These are phyloP conservation scores for Populus pruinosa DNA, from an alignment of 345 rosid species.

Conservation along the genomic window DNA sequence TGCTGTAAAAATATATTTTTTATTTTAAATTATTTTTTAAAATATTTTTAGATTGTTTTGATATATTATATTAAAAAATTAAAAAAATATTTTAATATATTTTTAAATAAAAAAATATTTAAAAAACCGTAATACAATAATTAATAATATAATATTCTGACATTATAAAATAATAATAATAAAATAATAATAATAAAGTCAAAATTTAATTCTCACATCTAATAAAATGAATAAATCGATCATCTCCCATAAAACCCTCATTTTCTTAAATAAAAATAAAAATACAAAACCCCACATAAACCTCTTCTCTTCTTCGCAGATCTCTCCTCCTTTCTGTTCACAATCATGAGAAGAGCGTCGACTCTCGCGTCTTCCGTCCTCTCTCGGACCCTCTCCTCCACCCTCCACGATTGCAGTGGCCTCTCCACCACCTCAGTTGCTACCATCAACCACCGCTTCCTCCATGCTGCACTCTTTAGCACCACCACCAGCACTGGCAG, in stretches of 20 bases:
- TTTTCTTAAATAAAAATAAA: background rate
- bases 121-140: too few species aligned
- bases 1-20: too few species aligned
- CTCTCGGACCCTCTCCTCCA: constrained; percentile 30
- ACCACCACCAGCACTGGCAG: constrained; percentile 24
- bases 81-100: too few species aligned
- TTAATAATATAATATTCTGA: too few species aligned
- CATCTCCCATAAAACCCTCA: background rate
- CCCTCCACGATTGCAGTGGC: constrained; percentile 8
- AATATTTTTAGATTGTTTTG: too few species aligned
- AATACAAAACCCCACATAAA: background rate
- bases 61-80: too few species aligned
- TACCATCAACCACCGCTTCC: constrained; percentile 7
- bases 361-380: constrained; percentile 30
- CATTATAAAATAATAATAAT: too few species aligned
- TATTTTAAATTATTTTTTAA: too few species aligned
- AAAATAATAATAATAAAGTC: too few species aligned
- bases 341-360: constrained; percentile 42
- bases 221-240: background rate
- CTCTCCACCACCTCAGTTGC: constrained; percentile 15
- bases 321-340: background rate
- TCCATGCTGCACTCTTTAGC: constrained; percentile 31
- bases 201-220: too few species aligned
- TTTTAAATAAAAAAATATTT: too few species aligned
- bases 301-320: background rate